A percentile compares a stretch with the other conserved stretches of the same genome.
Evolutionary conservation across 768 basidiomycete species (phyloP).

Genomic region (Naganishia onofrii): DNA sequence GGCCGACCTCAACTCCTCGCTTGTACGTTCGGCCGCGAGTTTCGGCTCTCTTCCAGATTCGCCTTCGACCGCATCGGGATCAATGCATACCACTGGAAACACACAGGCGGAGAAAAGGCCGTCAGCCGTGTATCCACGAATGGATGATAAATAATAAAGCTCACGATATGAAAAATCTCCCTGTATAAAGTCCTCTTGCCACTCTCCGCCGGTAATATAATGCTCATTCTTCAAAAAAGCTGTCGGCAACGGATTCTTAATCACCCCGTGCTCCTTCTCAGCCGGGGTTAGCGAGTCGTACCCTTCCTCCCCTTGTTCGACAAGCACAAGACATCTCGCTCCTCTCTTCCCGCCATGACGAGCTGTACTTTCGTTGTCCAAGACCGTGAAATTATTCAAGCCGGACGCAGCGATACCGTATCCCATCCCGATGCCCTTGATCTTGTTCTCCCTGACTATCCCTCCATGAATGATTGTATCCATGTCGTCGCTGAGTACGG

Average conservation of each 20-base stretch:
- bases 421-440: slow-evolving; percentile 53
- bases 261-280: slow-evolving; percentile 27
- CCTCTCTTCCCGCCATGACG: slow-evolving; percentile 45
- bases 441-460: slow-evolving; percentile 49
- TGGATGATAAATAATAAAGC: slow-evolving; percentile 8
- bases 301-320: slow-evolving; percentile 27
- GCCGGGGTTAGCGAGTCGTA: slow-evolving; percentile 21
- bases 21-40: not conserved
- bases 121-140: not conserved
- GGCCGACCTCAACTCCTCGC: slow-evolving; percentile 1
- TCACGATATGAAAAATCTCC: slow-evolving; percentile 51
- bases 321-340: slow-evolving; percentile 47
- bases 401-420: slow-evolving; percentile 55
- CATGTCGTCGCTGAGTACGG: slow-evolving; percentile 54
- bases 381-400: slow-evolving; percentile 49
- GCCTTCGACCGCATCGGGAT: slow-evolving; percentile 35
- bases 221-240: slow-evolving; percentile 42
- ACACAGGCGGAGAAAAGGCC: not conserved
- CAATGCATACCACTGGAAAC: slow-evolving; percentile 50
- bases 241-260: slow-evolving; percentile 46
- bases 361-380: slow-evolving; percentile 52
- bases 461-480: slow-evolving; percentile 52
- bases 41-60: slow-evolving; percentile 16
- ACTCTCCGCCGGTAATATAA: slow-evolving; percentile 40
- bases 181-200: slow-evolving; percentile 50